These are phyloP conservation scores for Rasamsonia emersonii DNA, from an alignment of 2,329 filamentous ascomycete genomes.

Conservation along the genomic window DNA sequence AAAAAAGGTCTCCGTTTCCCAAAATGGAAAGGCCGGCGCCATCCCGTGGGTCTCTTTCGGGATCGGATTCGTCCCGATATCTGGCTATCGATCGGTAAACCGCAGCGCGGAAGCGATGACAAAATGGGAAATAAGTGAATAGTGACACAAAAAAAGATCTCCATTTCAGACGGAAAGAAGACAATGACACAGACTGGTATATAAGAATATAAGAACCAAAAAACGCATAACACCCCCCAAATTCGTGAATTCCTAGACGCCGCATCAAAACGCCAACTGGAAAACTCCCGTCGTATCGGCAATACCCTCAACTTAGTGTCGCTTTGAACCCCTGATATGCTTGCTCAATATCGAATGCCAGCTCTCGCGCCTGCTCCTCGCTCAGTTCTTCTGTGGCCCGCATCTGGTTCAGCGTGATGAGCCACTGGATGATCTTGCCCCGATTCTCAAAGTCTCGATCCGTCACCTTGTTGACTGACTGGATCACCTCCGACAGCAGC, in stretches of 20 bases:
- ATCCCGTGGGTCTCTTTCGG: slow-evolving; percentile 7
- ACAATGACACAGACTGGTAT: neutral
- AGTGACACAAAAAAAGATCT: neutral
- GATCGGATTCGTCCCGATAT: slow-evolving; percentile 6
- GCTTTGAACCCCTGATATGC: slow-evolving; percentile 92
- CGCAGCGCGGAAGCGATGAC: slow-evolving; percentile 1
- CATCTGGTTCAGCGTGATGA: slow-evolving; percentile 97
- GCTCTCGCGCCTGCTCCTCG: slow-evolving; percentile 77
- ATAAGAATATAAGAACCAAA: neutral
- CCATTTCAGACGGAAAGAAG: neutral
- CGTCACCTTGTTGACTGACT: slow-evolving; percentile 94
- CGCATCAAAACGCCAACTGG: neutral
- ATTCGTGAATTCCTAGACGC: neutral
- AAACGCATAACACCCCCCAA: neutral
- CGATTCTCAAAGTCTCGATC: slow-evolving; percentile 90
- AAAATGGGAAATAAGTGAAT: neutral
- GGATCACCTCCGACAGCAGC: slow-evolving; percentile 87
- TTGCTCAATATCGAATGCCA: slow-evolving; percentile 87
- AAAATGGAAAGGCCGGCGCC: slow-evolving; percentile 9
- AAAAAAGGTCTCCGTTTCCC: slow-evolving; percentile 12
- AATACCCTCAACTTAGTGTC: slow-evolving; percentile 50
- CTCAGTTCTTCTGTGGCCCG: slow-evolving; percentile 83
- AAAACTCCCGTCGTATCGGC: neutral
- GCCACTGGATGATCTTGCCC: slow-evolving; percentile 96
- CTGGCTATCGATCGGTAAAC: slow-evolving; percentile 4